Conservation (phyloP, 2,329 filamentous ascomycete species). For the Aulographum hederae region DNA sequence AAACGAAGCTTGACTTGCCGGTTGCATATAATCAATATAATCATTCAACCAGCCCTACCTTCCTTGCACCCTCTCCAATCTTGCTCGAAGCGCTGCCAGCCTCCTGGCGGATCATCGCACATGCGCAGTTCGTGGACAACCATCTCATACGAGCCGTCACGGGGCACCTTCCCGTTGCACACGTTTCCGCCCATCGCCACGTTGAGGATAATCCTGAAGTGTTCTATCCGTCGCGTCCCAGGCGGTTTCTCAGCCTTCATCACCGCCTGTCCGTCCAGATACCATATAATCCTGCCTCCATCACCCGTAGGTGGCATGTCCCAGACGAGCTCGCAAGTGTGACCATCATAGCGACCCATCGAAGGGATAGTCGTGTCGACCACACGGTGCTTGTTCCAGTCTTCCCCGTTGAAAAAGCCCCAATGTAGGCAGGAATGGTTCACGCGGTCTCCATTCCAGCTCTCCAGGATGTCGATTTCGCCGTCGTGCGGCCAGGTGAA, state of each 20-base stretch:
- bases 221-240: slow-evolving; percentile 35
- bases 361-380: slow-evolving; percentile 31
- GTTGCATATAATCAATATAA: no score
- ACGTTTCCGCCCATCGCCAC: slow-evolving; percentile 46
- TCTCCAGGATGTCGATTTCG: slow-evolving; percentile 42
- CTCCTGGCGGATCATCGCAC: slow-evolving; percentile 33
- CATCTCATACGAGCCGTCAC: slow-evolving; percentile 37
- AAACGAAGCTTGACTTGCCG: no score
- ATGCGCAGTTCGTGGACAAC: slow-evolving; percentile 34
- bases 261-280: slow-evolving; percentile 36
- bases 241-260: slow-evolving; percentile 37
- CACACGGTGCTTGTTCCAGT: slow-evolving; percentile 38
- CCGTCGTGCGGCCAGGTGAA: slow-evolving; percentile 41
- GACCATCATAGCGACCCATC: slow-evolving; percentile 16
- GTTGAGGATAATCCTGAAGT: slow-evolving; percentile 39
- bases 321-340: slow-evolving; percentile 38
- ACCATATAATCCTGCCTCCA: slow-evolving; percentile 35
- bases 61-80: no score
- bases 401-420: slow-evolving; percentile 35
- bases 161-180: slow-evolving; percentile 31
- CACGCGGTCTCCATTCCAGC: slow-evolving; percentile 38
- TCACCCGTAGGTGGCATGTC: no score
- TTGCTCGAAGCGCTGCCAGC: slow-evolving; percentile 34
- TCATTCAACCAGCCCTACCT: no score
- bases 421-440: slow-evolving; percentile 42